Conservation (phyloP, 1,284 basidiomycete species). For the Meripilus lineatus region DNA sequence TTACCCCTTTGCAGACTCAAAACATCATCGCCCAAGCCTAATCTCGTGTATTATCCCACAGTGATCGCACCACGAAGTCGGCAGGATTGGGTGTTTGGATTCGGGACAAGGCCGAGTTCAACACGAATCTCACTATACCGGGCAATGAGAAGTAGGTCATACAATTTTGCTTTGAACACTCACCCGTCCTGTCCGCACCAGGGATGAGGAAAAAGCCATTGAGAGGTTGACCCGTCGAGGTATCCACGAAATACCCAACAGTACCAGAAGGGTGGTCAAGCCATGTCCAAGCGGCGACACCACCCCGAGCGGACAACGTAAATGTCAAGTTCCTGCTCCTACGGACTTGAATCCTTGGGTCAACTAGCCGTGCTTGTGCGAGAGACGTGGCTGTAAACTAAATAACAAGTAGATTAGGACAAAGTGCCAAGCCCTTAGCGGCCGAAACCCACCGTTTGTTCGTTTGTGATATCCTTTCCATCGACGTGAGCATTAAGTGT, state of each 20-base stretch:
- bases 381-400: slow-evolving; percentile 52
- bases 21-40: too few species aligned
- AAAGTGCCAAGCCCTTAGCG: not conserved
- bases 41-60: slow-evolving; percentile 53
- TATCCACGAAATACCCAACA: slow-evolving; percentile 49
- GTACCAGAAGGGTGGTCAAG: slow-evolving; percentile 52
- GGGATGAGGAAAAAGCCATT: slow-evolving; percentile 55
- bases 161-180: slow-evolving; percentile 12
- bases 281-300: slow-evolving; percentile 56
- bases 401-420: not conserved
- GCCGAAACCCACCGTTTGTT: slow-evolving; percentile 43
- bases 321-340: slow-evolving; percentile 36
- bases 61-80: slow-evolving; percentile 48
- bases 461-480: slow-evolving; percentile 40
- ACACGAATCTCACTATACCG: slow-evolving; percentile 39
- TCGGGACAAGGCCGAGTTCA: slow-evolving; percentile 34
- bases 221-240: slow-evolving; percentile 32
- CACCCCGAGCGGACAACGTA: slow-evolving; percentile 46
- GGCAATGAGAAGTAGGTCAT: not conserved
- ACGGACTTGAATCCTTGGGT: slow-evolving; percentile 41
- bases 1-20: too few species aligned
- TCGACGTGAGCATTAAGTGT: slow-evolving; percentile 45
- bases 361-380: slow-evolving; percentile 39
- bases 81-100: slow-evolving; percentile 32
- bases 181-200: slow-evolving; percentile 44